Base-by-base conservation (phyloP, 768 basidiomycete genomes). In the Leccinum sublutescens region DNA sequence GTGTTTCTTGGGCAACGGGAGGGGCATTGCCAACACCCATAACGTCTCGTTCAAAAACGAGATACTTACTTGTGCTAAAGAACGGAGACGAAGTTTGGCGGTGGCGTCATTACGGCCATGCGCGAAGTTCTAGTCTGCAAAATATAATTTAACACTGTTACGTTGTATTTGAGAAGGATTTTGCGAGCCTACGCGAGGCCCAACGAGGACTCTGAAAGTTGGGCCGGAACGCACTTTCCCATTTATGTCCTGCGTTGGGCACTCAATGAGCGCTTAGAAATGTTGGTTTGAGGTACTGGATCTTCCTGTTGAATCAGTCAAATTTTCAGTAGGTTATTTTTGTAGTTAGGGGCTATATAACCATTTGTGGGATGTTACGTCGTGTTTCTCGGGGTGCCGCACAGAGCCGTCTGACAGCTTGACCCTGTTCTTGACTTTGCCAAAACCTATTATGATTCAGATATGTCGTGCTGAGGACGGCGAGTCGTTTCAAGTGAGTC, bases 401-500 rank as follows among this genome's bases (percentile, higher is more conserved):
- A 43, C 9, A 43, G 29, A 38, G 11, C 2, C 14, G 17, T 2
- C 36, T 60, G 29, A 47, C 45, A 14, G 36, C 38, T 40, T 29
- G 47, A n/a, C 56, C 56, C 31, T 45, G 38, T 61, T 62, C 59
- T 52, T 54, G 48, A 57, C 61, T 56, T 36, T 27, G 47, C 51
- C 27, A 8, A 52, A 58, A 33, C 29, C 43, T 56, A 66, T 57
- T 64, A 86, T 86, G 85, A 79, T 86, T 61, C 82, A 80, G 65
- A 82, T 86, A 77, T 86, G 83, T 70, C 79, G 82, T 62, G 85
- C 85, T 43, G 85, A 87, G 69, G 80, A 85, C 68, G 85, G 85
- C 29, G 82, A 85, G 64, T 75, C 82, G 64, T 83, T 81, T 65
- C 83, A 85, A 77, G 85, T 83, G 64, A 55, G 75, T 64, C 14